Evolutionary conservation across 176 grass and related monocot species (phyloP).

Genomic region (Zea luxurians): DNA sequence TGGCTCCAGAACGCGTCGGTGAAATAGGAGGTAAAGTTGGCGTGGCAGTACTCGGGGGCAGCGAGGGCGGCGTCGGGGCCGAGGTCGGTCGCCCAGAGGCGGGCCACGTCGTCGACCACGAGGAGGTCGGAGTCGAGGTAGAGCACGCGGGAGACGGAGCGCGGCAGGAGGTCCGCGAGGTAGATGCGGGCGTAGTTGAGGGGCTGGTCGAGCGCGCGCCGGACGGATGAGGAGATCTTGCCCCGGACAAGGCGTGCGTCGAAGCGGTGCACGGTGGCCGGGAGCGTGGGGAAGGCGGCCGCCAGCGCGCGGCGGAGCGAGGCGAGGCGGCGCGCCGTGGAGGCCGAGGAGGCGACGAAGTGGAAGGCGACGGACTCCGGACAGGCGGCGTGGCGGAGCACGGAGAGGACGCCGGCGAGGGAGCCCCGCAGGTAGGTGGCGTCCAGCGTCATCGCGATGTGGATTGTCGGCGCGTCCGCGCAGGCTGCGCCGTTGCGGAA

Average conservation of each 20-base stretch:
- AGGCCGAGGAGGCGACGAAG: constrained; percentile 75
- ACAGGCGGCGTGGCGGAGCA: constrained; percentile 90
- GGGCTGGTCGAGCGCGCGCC: constrained; percentile 96
- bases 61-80: constrained; percentile 60
- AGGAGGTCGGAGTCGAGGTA: constrained; percentile 96
- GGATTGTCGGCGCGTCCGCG: constrained; percentile 57
- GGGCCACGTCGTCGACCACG: constrained; percentile 90
- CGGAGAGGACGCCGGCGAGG: constrained; percentile 84
- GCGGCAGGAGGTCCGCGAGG: constrained; percentile 78
- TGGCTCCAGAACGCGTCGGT: constrained; percentile 81
- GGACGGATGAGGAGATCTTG: constrained; percentile 89
- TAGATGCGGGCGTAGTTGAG: constrained; percentile 99
- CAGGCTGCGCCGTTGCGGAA: constrained; percentile 88
- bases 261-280: constrained; percentile 76
- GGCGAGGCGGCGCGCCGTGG: constrained; percentile 56
- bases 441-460: constrained; percentile 97
- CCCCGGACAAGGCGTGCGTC: constrained; percentile 78
- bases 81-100: constrained; percentile 87
- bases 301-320: constrained; percentile 60
- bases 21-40: constrained; percentile 99
- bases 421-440: constrained; percentile 91
- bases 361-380: constrained; percentile 91
- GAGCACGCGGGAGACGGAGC: constrained; percentile 69
- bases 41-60: constrained; percentile 95
- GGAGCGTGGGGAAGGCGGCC: constrained; percentile 81